Evolutionary conservation across 352 stramenopile genomes (phyloP).

Genomic region (Saprolegnia diclina): DNA sequence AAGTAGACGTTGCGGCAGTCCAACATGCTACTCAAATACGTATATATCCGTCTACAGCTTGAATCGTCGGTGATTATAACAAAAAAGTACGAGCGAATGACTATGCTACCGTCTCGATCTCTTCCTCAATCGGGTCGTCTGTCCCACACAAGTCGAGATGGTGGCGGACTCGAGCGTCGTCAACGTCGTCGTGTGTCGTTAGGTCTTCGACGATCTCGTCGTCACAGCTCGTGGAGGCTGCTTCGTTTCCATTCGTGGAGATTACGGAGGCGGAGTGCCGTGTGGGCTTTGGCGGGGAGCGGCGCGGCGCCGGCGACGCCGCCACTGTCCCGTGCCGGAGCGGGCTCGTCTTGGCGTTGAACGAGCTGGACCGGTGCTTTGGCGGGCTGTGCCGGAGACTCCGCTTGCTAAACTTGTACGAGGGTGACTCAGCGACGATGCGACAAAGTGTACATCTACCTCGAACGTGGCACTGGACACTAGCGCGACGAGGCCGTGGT

Average conservation of each 20-base stretch:
- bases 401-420: background rate
- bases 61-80: too few species aligned
- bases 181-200: background rate
- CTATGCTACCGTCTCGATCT: background rate
- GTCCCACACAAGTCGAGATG: background rate
- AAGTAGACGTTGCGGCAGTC: background rate
- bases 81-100: too few species aligned
- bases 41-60: too few species aligned
- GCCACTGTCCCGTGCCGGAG: background rate
- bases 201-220: background rate
- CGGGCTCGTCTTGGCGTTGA: background rate
- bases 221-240: background rate
- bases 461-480: slow-evolving; percentile 54
- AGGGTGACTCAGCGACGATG: background rate
- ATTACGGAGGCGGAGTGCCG: background rate
- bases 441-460: background rate
- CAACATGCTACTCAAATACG: too few species aligned
- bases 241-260: background rate
- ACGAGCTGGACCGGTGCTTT: background rate
- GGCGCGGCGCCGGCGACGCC: background rate
- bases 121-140: slow-evolving; percentile 3
- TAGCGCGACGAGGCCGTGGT: slow-evolving; percentile 63
- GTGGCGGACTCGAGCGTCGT: background rate
- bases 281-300: background rate
- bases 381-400: background rate